phyloP scores from a whole-genome alignment of 371 early-diverging fungal genomes.

The Rhizopus sp. region DNA sequence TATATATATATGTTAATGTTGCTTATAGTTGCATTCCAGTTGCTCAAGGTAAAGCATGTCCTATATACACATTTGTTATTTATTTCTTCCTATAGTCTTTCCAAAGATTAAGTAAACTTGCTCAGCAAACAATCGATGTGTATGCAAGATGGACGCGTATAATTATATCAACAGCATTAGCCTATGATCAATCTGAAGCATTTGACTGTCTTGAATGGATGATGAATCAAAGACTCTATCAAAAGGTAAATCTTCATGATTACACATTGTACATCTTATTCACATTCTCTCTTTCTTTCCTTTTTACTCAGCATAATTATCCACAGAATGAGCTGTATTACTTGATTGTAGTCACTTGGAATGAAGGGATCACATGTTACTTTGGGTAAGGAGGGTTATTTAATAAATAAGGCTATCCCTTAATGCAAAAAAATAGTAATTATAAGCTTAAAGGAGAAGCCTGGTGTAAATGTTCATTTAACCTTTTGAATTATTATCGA shows the following conservation, averaged over 20 bases:
- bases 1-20: not conserved
- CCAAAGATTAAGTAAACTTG: conserved; percentile 5
- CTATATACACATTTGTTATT: not conserved
- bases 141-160: conserved; percentile 25
- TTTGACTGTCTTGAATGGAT: conserved; percentile 5
- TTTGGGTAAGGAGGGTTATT: not conserved
- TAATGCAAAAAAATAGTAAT: not conserved
- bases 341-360: conserved; percentile 25
- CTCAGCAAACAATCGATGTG: conserved; percentile 1
- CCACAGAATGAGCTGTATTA: conserved; percentile 27
- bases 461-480: conserved; percentile 19
- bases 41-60: conserved; percentile 11
- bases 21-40: conserved; percentile 7
- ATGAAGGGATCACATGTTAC: conserved; percentile 6
- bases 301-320: conserved; percentile 7
- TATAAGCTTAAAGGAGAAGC: conserved; percentile 2
- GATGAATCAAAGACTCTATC: conserved; percentile 9
- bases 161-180: conserved; percentile 8
- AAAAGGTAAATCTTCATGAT: conserved; percentile 2
- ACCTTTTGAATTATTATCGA: conserved; percentile 3
- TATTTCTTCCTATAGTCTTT: conserved; percentile 6
- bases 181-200: not conserved
- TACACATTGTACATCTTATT: no score
- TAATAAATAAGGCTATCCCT: not conserved
- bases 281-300: not conserved